Conservation (phyloP, 169 alveolate genomes). For the Plasmodium billcollinsi region DNA sequence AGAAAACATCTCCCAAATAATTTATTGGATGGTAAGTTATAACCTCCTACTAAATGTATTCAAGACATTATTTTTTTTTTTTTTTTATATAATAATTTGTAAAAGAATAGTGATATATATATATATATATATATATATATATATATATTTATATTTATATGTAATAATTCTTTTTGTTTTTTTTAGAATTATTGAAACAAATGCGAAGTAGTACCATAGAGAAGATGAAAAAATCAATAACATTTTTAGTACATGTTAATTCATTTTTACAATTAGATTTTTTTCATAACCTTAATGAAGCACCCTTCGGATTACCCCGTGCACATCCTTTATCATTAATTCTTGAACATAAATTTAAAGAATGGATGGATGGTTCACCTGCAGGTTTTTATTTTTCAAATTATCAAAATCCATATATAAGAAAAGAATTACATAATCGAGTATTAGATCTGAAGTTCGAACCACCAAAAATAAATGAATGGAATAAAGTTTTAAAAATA, state of each 20-base stretch:
- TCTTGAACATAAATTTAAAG: constrained; percentile 21
- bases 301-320: constrained; percentile 1
- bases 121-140: neutral
- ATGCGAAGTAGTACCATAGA: neutral
- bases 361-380: neutral
- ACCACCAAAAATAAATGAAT: constrained; percentile 16
- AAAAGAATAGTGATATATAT: neutral
- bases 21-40: constrained; percentile 28
- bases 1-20: constrained; percentile 5
- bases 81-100: neutral
- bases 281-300: constrained; percentile 50
- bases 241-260: constrained; percentile 34
- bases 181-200: constrained; percentile 23
- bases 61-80: neutral
- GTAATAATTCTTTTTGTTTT: neutral
- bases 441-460: constrained; percentile 2
- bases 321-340: constrained; percentile 22
- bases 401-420: constrained; percentile 21
- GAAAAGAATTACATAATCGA: neutral
- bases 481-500: constrained; percentile 6
- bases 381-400: constrained; percentile 35
- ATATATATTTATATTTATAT: neutral
- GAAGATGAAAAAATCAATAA: constrained; percentile 21
- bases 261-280: constrained; percentile 64
- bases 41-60: neutral